Conservation (phyloP, 306 rosid genomes). For the Trifolium fragiferum region DNA sequence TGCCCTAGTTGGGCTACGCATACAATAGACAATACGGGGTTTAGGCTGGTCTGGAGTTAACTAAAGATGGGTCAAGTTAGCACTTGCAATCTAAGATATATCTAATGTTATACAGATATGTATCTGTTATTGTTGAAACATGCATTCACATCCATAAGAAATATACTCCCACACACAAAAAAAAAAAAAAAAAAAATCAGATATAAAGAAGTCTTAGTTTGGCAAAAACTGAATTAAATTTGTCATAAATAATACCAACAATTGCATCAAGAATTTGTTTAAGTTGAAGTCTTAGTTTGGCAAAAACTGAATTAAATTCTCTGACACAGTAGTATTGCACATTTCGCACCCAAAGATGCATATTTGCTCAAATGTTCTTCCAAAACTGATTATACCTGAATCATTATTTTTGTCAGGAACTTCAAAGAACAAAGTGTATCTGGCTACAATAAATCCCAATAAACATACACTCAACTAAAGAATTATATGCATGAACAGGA, state of each 20-base stretch:
- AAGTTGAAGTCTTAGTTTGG: neutral
- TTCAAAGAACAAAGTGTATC: neutral
- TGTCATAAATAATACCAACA: neutral
- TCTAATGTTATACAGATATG: neutral
- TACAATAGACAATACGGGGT: neutral
- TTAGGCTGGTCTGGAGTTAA: neutral
- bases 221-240: too few relatives aligned
- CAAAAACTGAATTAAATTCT: neutral
- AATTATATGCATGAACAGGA: neutral
- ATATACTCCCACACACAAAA: neutral
- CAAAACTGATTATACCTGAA: neutral
- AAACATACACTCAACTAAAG: neutral
- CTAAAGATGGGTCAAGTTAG: neutral
- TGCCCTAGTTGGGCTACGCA: neutral
- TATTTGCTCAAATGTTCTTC: conserved; percentile 25
- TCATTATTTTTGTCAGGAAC: neutral
- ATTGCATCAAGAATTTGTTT: conserved; percentile 10
- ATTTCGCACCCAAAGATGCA: conserved; percentile 6
- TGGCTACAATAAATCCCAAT: conserved; percentile 28
- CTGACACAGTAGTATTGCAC: neutral
- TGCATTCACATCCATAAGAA: neutral
- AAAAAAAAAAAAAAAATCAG: too few relatives aligned
- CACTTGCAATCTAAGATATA: neutral
- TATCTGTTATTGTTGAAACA: neutral
- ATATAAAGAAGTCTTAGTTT: neutral